A percentile compares a stretch with the other conserved stretches of the same genome.
Evolutionary conservation across 177 flowering plant genomes (phyloP).

Genomic region (Telopea speciosissima): DNA sequence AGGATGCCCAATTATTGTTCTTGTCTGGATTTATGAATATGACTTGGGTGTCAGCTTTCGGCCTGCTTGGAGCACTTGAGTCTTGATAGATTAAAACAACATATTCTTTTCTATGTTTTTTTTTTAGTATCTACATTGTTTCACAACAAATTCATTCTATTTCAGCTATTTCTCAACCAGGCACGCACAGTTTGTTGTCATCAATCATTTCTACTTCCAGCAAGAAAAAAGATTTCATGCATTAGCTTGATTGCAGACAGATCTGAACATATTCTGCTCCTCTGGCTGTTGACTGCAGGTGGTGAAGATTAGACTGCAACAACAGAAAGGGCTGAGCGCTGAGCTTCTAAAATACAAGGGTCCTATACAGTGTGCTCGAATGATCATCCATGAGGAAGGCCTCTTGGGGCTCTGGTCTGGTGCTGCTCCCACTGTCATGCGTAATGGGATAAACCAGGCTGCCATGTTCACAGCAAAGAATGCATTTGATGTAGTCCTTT

Average conservation of each 20-base stretch:
- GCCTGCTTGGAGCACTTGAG: no score
- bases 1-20: no score
- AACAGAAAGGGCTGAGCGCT: conserved; percentile 77
- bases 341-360: conserved; percentile 92
- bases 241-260: no score
- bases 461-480: conserved; percentile 97
- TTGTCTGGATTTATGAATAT: no score
- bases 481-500: conserved; percentile 61
- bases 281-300: conserved; percentile 47
- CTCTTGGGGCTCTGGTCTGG: conserved; percentile 93
- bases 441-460: conserved; percentile 99
- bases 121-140: no score
- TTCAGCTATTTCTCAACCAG: no score
- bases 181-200: no score
- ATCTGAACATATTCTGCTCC: conserved; percentile 5
- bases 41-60: no score
- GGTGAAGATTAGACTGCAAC: conserved; percentile 93
- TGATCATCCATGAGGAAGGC: conserved; percentile 85
- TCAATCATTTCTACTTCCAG: not conserved
- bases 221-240: not conserved
- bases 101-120: no score
- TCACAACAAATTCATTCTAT: no score
- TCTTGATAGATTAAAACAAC: no score
- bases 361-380: conserved; percentile 83
- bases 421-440: conserved; percentile 95